phyloP scores from a whole-genome alignment of 108 stramenopile genomes.

The Fistulifera solaris region DNA sequence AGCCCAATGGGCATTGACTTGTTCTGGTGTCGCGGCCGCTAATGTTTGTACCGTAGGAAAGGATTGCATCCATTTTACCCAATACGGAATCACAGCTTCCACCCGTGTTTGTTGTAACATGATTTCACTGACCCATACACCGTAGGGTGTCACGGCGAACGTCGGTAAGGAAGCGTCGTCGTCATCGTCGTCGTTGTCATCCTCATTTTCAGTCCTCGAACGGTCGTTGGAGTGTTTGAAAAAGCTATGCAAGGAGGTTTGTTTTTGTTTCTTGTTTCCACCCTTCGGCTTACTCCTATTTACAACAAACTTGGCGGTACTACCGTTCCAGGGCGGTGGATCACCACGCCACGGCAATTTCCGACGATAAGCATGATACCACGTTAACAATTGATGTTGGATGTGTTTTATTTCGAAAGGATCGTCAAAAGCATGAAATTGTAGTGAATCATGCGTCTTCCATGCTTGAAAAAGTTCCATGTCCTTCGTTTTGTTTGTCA shows the following conservation, averaged over 20 bases:
- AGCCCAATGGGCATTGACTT: constrained; percentile 95
- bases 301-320: constrained; percentile 20
- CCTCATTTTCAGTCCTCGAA: constrained; percentile 6
- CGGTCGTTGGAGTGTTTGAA: constrained; percentile 6
- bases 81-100: constrained; percentile 95
- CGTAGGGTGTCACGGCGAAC: constrained; percentile 76
- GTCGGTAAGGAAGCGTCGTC: not conserved
- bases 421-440: too few species aligned
- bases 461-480: too few species aligned
- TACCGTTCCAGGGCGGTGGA: constrained; percentile 64
- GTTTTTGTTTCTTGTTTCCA: constrained; percentile 9
- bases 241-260: constrained; percentile 15
- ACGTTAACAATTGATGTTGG: constrained; percentile 56
- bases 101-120: constrained; percentile 99
- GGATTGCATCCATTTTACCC: constrained; percentile 58
- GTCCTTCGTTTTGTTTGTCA: too few species aligned
- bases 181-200: constrained; percentile 9
- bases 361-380: constrained; percentile 82
- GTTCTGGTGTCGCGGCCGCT: constrained; percentile 73
- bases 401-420: constrained; percentile 12
- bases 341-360: constrained; percentile 98
- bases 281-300: not conserved
- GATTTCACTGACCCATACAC: constrained; percentile 95
- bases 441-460: too few species aligned
- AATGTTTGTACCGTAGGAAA: constrained; percentile 73